Conservation (phyloP, 768 basidiomycete species). For the Calocybe indica region DNA sequence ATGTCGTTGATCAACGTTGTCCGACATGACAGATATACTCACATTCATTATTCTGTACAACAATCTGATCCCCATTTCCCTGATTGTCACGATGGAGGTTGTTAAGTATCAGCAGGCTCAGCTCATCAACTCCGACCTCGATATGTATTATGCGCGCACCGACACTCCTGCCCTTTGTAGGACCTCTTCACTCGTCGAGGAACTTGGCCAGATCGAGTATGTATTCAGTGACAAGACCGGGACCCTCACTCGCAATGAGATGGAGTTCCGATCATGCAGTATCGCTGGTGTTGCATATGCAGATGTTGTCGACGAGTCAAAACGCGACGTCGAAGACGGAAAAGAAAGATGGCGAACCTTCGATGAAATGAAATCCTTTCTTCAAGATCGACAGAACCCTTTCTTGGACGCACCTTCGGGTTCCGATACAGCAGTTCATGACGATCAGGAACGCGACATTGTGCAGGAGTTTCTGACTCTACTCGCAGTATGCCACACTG, state of each 20-base stretch:
- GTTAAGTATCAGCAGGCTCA: conserved; percentile 98
- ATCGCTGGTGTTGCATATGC: conserved; percentile 89
- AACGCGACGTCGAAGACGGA: conserved; percentile 54
- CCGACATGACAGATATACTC: conserved; percentile 65
- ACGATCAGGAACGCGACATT: conserved; percentile 43
- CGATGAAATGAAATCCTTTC: conserved; percentile 54
- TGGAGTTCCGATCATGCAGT: conserved; percentile 92
- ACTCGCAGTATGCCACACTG: conserved; percentile 95
- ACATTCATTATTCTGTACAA: conserved; percentile 99
- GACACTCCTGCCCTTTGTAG: conserved; percentile 96
- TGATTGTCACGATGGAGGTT: conserved; percentile 99
- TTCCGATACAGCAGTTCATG: conserved; percentile 19
- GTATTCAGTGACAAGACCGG: conserved; percentile 95
- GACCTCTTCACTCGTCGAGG: conserved; percentile 97
- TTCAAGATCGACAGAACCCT: conserved; percentile 51
- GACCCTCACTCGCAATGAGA: conserved; percentile 94
- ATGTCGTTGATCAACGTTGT: conserved; percentile 3
- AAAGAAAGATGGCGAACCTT: conserved; percentile 76
- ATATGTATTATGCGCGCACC: conserved; percentile 95
- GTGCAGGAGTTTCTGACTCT: conserved; percentile 73
- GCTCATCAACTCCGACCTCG: conserved; percentile 94
- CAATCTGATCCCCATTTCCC: conserved; percentile 97
- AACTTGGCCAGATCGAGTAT: conserved; percentile 96
- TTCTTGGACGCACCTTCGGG: conserved; percentile 45
- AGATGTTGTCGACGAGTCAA: conserved; percentile 84